Evolutionary conservation across 345 rosid species (phyloP), one percentile per base, ranked within the genome.

Genomic region (Murraya paniculata): DNA sequence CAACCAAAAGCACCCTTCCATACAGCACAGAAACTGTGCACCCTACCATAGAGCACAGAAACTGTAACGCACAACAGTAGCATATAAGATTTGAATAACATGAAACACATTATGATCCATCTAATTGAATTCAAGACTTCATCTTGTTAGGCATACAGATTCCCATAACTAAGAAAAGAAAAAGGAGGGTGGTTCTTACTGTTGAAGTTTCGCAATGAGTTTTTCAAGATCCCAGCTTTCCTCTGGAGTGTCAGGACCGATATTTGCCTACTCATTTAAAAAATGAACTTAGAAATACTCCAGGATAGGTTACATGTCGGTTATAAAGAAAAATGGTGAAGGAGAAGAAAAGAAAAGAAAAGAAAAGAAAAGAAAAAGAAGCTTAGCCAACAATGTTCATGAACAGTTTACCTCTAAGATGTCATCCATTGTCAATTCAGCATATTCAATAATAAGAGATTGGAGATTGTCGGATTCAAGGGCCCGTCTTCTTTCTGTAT

Each of bases 391-490:
- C 14, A 56, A 53, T 45, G 45, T 31, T 77, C 61, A 58, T 53
- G 78, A 82, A 59, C 36, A 53, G 68, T 67, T 85, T 75, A 93
- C 99, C 97, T 95, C 94, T 72, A 93, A 86, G 80, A 95, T 95
- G 84, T 95, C 98, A 84, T 91, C 96, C 98, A 95, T 95, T 61
- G 99, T 95, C 82, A 95, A 76, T 81, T 95, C 99, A 75, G 99
- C 99, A 82, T 95, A 95, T 86, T 95, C 99, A 75, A 92, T 87
- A 77, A 95, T 87, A 71, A 95, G 92, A 78, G 98, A 81, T 77
- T 92, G 92, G 53, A 95, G 98, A 88, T 83, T 86, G 73, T 89
- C 92, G 1, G 99, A 95, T 79, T 89, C 85, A 76, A 95, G 97
- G 59, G 99, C 99, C 73, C 92, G 94, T 68, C 98, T 90, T 87